These are phyloP conservation scores for Paramecium bursaria DNA, from an alignment of 73 alveolate species.

Conservation along the genomic window DNA sequence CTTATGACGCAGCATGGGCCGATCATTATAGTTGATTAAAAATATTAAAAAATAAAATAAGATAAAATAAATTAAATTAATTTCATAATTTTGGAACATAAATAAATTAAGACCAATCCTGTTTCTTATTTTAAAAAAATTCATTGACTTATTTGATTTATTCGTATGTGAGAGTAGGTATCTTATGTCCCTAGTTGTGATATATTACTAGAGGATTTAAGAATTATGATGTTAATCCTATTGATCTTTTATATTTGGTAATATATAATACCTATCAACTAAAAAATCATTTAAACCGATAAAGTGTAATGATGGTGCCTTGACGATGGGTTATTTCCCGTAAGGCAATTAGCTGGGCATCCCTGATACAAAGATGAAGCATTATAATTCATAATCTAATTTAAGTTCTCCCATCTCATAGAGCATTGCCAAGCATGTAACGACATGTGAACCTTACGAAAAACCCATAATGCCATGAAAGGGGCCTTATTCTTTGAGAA, in stretches of 20 bases:
- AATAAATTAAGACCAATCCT: slow-evolving; percentile 30
- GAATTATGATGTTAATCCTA: slow-evolving; percentile 20
- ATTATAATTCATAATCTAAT: slow-evolving; percentile 46
- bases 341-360: slow-evolving; percentile 9
- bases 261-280: slow-evolving; percentile 17
- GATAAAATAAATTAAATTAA: not conserved
- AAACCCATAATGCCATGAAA: slow-evolving; percentile 57
- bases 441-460: slow-evolving; percentile 34
- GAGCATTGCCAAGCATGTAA: slow-evolving; percentile 5
- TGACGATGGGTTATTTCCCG: not conserved
- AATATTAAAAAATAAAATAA: not conserved
- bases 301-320: slow-evolving; percentile 46
- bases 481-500: slow-evolving; percentile 36
- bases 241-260: not conserved
- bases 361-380: slow-evolving; percentile 54
- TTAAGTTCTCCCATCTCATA: not conserved
- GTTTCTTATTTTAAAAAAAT: slow-evolving; percentile 6
- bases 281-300: slow-evolving; percentile 48
- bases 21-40: slow-evolving; percentile 46
- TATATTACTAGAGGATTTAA: slow-evolving; percentile 36
- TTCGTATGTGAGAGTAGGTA: slow-evolving; percentile 42
- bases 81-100: slow-evolving; percentile 51
- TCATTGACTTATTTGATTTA: slow-evolving; percentile 1
- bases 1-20: slow-evolving; percentile 22
- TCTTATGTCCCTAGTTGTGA: slow-evolving; percentile 51